Evolutionary conservation across 768 basidiomycete genomes (phyloP).

Genomic region (Pulveroboletus sp.): DNA sequence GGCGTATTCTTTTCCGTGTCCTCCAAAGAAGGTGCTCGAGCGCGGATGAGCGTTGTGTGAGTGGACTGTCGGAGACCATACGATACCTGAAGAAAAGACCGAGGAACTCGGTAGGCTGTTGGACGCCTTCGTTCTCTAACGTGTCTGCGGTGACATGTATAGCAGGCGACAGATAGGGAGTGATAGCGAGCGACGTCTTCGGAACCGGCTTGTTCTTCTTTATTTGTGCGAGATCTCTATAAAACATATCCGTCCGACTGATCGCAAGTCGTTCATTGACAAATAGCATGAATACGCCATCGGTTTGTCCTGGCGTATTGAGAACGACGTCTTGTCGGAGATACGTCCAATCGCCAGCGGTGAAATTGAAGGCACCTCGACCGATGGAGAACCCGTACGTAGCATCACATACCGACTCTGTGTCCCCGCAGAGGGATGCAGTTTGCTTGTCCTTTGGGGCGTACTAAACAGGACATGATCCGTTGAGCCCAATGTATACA

Average conservation of each 20-base stretch:
- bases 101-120: constrained; percentile 37
- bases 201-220: background rate
- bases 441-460: constrained; percentile 73
- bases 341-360: constrained; percentile 65
- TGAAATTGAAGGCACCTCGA: constrained; percentile 66
- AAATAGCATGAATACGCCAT: constrained; percentile 63
- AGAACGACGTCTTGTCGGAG: constrained; percentile 66
- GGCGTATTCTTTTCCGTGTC: constrained; percentile 62
- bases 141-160: too few relatives aligned
- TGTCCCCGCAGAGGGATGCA: constrained; percentile 52
- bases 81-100: constrained; percentile 78
- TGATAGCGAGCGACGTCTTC: too few relatives aligned
- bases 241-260: constrained; percentile 55
- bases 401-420: constrained; percentile 59
- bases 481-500: background rate
- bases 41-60: background rate
- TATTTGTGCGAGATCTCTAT: constrained; percentile 43
- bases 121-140: background rate
- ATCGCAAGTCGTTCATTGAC: constrained; percentile 62
- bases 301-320: constrained; percentile 70
- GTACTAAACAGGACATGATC: constrained; percentile 45
- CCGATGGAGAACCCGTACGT: constrained; percentile 74
- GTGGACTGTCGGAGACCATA: background rate
- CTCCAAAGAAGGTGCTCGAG: constrained; percentile 73
- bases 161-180: too few relatives aligned